Evolutionary conservation across 2,329 filamentous ascomycete genomes (phyloP).

Genomic region (Stachybotrys chartarum): DNA sequence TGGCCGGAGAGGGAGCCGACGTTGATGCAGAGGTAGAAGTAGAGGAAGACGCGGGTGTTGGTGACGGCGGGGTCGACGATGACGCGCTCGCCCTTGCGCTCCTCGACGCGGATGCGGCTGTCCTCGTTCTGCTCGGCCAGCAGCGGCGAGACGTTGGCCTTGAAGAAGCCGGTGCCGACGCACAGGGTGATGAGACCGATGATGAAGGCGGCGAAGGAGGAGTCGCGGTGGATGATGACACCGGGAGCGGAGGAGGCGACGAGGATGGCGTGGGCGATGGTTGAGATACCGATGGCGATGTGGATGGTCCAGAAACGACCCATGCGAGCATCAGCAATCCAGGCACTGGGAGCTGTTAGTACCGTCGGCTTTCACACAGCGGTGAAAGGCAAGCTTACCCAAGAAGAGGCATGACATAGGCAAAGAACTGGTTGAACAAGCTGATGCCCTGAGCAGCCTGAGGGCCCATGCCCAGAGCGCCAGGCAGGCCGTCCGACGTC

Average conservation of each 20-base stretch:
- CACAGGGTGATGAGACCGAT: constrained; percentile 51
- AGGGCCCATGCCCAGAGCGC: constrained; percentile 53
- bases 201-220: constrained; percentile 59
- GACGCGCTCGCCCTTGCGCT: constrained; percentile 54
- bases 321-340: constrained; percentile 60
- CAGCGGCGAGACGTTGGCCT: constrained; percentile 68
- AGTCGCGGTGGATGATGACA: constrained; percentile 51
- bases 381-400: constrained; percentile 33
- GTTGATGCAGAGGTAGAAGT: constrained; percentile 54
- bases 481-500: constrained; percentile 26
- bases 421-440: constrained; percentile 54
- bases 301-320: constrained; percentile 70
- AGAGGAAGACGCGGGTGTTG: constrained; percentile 61
- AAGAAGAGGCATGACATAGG: constrained; percentile 51
- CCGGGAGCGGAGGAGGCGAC: constrained; percentile 56
- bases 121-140: constrained; percentile 64
- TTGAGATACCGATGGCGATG: constrained; percentile 57
- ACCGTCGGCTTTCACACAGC: background rate
- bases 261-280: constrained; percentile 59
- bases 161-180: constrained; percentile 73
- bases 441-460: constrained; percentile 42
- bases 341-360: constrained; percentile 27
- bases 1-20: constrained; percentile 55
- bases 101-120: constrained; percentile 49
- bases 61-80: constrained; percentile 66